Evolutionary conservation across 352 stramenopile species (phyloP), one percentile per base, ranked within the genome.

Genomic region (Phytophthora litchii): DNA sequence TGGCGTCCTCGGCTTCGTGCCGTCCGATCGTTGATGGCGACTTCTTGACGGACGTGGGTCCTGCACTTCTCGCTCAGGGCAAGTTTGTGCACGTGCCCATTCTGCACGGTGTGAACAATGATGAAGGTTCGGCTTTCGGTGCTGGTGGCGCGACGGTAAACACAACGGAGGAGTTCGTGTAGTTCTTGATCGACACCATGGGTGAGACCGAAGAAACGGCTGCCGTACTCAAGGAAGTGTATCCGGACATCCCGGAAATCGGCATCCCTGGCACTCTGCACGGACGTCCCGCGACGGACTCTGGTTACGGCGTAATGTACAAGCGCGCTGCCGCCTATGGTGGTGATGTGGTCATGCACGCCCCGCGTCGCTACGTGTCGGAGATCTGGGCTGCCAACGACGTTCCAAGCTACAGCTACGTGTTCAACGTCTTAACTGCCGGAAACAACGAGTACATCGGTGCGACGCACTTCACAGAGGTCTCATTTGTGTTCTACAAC

Each of bases 401-500:
- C 27, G 9, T 67, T 1, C 16, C 60, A 6, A 60, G 50, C 42
- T 74, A 67, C 60, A 74, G 49, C 54, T 74, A 74, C 54, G 14
- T 46, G 8, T 70, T 74, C 32, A 53, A 70, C 31, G 65, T 74
- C 16, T 40, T 70, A 16, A 23, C 51, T 1, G 41, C 36, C 23
- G 52, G 62, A 1, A 43, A 25, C 23, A 20, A 10, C 2, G 16
- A 61, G 20, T 67, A 64, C 32, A 38, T 60, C 13, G 49, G 65
- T 2, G 23, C 60, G 8, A 67, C 49, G 23, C 65, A 74, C 51
- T 70, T 70, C 60, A 32, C 36, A 19, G 65, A 74, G 31, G 54
- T 74, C 1, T 60, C 65, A 1, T 74, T 70, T 21, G 65, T 74
- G 11, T 67, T 74, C 10, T 55, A 74, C 49, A 70, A 71, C 41